Base-by-base conservation (phyloP, 208 protist species). In the Trypanosoma caninum region DNA sequence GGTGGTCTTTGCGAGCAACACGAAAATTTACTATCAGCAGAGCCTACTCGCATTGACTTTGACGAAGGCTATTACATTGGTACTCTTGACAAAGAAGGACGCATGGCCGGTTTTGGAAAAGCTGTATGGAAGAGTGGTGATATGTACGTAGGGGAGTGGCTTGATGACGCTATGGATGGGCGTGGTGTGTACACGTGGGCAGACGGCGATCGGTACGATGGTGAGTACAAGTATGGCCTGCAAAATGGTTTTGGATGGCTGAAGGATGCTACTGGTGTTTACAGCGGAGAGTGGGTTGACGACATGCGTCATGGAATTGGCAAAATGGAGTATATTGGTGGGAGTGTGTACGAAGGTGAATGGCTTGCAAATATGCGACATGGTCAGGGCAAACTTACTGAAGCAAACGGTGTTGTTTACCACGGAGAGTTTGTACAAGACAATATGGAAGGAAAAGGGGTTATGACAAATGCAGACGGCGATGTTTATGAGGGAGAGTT, bases 401-500 rank as follows among this genome's bases (percentile, higher is more conserved):
- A 94, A 50, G 51, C 52, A 25, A 62, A 58, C 7, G 72, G 76
- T 14, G 59, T 75, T 47, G 72, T 64, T 33, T 94, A 90, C 68
- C 78, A 88, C 48, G 87, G 83, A 22, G 74, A 82, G 48, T 94
- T 89, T 66, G 78, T 85, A 27, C 67, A 70, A 2, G 86, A 91
- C 53, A 77, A 89, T 42, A 89, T 85, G 63, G 79, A 90, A 33
- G 87, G 87, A 9, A 84, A 79, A 37, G 87, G 82, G 22, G 71
- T 91, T 45, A 78, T 85, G 56, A 78, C 73, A 20, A 90, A 84
- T 66, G 71, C 65, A 5, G 71, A 91, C 27, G 86, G 84, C 37
- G 82, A 86, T 69, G 63, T 89, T 23, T 95, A 94, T 69, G 89
- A 95, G 13, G 91, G 91, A 38, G 70, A 82, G 13, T 97, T 93